phyloP scores from a whole-genome alignment of 2,329 filamentous ascomycete species.

The Emergomyces pasteurianus region DNA sequence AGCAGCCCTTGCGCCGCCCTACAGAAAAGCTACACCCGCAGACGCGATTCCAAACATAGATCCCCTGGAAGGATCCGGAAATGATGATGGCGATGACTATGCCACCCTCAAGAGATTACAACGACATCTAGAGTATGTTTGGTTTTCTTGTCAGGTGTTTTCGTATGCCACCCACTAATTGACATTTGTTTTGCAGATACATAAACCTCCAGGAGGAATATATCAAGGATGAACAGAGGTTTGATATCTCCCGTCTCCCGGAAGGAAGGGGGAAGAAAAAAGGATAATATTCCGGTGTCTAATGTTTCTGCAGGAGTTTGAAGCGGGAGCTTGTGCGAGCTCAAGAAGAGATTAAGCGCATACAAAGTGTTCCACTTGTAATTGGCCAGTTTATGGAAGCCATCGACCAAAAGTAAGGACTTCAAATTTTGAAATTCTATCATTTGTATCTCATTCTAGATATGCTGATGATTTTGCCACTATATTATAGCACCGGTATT shows the following conservation, averaged over 20 bases:
- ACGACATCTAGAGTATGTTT: constrained; percentile 75
- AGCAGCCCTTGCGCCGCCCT: constrained; percentile 58
- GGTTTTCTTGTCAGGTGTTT: constrained; percentile 2
- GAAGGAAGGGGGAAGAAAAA: neutral
- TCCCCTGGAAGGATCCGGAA: constrained; percentile 69
- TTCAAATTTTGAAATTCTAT: neutral
- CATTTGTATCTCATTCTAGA: neutral
- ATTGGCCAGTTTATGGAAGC: constrained; percentile 99
- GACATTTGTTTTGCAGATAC: constrained; percentile 43
- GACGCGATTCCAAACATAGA: constrained; percentile 79
- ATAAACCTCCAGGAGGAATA: constrained; percentile 99
- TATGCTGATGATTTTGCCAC: neutral
- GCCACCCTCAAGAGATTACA: constrained; percentile 93
- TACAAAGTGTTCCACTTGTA: constrained; percentile 93
- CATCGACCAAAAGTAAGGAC: constrained; percentile 87
- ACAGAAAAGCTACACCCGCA: constrained; percentile 68
- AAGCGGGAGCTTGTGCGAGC: constrained; percentile 95
- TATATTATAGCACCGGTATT: constrained; percentile 66
- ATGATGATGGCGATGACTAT: constrained; percentile 83
- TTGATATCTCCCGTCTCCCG: neutral
- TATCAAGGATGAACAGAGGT: constrained; percentile 99
- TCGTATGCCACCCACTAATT: constrained; percentile 15
- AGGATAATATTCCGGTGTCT: constrained; percentile 10
- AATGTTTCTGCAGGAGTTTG: constrained; percentile 52
- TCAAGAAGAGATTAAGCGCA: constrained; percentile 98